Conservation (phyloP, 2,329 filamentous ascomycete species). For the Sclerotinia trifoliorum region DNA sequence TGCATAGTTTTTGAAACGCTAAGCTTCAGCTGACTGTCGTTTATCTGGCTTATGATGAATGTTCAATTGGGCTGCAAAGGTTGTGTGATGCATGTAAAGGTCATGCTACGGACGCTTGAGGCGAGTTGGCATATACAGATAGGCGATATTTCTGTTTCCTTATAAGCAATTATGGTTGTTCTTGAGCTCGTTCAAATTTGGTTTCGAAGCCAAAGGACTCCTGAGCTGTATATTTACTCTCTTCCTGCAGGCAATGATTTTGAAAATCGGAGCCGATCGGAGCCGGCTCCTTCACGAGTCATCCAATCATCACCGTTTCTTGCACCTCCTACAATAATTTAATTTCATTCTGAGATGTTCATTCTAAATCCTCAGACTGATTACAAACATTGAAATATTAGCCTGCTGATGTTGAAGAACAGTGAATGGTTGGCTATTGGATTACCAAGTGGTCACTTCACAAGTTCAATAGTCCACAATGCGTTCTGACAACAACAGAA, state of each 20-base stretch:
- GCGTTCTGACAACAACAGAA: background rate
- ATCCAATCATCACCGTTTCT: background rate
- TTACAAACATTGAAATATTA: background rate
- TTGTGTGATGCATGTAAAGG: background rate
- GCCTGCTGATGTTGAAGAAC: background rate
- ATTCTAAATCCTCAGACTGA: background rate
- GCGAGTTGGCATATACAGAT: background rate
- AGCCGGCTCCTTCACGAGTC: background rate
- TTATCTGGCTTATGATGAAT: background rate
- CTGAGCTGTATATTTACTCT: background rate
- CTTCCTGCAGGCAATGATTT: background rate
- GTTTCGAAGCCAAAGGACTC: background rate
- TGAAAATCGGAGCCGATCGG: conserved; percentile 7
- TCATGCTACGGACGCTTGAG: background rate
- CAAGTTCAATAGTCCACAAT: background rate
- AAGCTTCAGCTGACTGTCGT: background rate
- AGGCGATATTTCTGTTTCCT: conserved; percentile 2
- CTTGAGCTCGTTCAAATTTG: background rate
- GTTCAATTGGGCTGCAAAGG: background rate
- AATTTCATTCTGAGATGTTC: background rate
- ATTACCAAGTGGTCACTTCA: background rate
- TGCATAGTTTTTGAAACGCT: conserved; percentile 26
- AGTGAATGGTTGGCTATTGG: background rate
- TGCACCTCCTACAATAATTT: background rate
- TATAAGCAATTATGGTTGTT: background rate